phyloP scores from a whole-genome alignment of 352 stramenopile species.

The Phytophthora gonapodyides region DNA sequence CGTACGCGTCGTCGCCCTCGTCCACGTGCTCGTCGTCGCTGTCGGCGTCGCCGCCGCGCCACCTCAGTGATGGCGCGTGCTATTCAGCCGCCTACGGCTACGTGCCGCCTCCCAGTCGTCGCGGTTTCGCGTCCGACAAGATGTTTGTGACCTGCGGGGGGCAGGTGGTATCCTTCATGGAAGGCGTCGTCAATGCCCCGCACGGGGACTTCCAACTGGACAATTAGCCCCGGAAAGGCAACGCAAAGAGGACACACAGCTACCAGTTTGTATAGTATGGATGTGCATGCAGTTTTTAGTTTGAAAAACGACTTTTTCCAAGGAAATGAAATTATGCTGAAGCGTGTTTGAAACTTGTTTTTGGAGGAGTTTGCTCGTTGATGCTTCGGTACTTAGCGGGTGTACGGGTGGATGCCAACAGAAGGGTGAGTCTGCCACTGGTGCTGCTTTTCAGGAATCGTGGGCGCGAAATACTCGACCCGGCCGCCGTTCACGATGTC shows the following conservation, averaged over 20 bases:
- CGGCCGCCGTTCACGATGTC: conserved; percentile 70
- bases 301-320: conserved; percentile 1
- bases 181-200: conserved; percentile 79
- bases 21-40: conserved; percentile 42
- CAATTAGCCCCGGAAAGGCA: conserved; percentile 8
- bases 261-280: conserved; percentile 30
- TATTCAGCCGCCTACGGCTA: conserved; percentile 29
- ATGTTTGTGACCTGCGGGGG: conserved; percentile 85
- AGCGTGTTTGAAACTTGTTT: neutral
- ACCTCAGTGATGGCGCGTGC: conserved; percentile 23
- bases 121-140: conserved; percentile 46
- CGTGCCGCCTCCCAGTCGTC: conserved; percentile 22
- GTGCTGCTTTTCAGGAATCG: conserved; percentile 71
- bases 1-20: conserved; percentile 33
- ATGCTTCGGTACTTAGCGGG: conserved; percentile 32
- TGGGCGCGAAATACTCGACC: conserved; percentile 61
- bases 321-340: conserved; percentile 27
- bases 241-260: conserved; percentile 4
- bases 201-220: conserved; percentile 56
- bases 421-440: conserved; percentile 68
- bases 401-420: conserved; percentile 68
- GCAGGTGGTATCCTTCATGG: conserved; percentile 84
- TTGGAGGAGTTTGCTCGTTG: neutral
- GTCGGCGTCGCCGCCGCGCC: conserved; percentile 30
- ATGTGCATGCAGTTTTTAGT: conserved; percentile 25